A percentile compares a stretch with the other conserved stretches of the same genome.
Evolutionary conservation across 192 early-diverging fungal species (phyloP).

Genomic region (Obelidium mucronatum): DNA sequence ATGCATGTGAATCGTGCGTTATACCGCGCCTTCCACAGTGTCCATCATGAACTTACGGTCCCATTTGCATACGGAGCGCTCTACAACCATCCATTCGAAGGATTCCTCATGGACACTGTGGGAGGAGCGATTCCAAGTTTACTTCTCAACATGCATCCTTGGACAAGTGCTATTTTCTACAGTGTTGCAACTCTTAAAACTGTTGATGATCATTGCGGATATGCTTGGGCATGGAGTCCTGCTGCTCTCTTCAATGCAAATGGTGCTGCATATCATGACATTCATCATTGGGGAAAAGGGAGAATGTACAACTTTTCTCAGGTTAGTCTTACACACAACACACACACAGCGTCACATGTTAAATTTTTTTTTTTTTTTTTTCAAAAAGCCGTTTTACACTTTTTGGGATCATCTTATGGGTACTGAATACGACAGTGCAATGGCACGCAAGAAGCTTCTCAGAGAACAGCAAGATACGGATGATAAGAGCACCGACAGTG

Average conservation of each 20-base stretch:
- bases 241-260: constrained; percentile 74
- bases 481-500: neutral
- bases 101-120: constrained; percentile 76
- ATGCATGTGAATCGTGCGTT: constrained; percentile 75
- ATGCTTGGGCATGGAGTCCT: constrained; percentile 77
- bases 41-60: constrained; percentile 78
- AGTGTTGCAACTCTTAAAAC: constrained; percentile 79
- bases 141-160: constrained; percentile 72
- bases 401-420: constrained; percentile 80
- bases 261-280: constrained; percentile 75
- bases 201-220: constrained; percentile 86
- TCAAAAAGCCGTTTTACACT: constrained; percentile 78
- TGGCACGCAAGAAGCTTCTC: constrained; percentile 34
- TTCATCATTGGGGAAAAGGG: constrained; percentile 59
- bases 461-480: neutral
- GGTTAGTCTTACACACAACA: constrained; percentile 27
- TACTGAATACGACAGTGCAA: constrained; percentile 59
- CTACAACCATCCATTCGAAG: constrained; percentile 85
- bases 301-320: constrained; percentile 60
- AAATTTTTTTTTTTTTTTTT: neutral
- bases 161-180: constrained; percentile 73
- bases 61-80: constrained; percentile 83
- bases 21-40: constrained; percentile 77
- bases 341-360: constrained; percentile 4
- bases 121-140: constrained; percentile 71